Conservation (phyloP, 208 protist species). For the Leishmania braziliensis region DNA sequence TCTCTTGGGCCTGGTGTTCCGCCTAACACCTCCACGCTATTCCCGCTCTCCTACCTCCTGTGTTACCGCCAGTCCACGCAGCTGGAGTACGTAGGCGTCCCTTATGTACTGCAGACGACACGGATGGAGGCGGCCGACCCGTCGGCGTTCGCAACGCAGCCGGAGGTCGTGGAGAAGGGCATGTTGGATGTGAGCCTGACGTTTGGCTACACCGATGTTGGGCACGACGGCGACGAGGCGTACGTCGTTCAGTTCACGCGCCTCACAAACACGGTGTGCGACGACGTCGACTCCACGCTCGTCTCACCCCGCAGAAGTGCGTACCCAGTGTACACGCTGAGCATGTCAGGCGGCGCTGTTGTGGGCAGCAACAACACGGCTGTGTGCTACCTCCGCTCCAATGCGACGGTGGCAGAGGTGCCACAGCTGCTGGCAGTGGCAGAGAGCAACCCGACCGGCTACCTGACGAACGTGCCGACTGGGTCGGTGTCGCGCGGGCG, state of each 20-base stretch:
- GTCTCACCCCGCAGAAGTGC: conserved; percentile 34
- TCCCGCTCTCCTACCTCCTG: conserved; percentile 71
- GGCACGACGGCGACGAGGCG: conserved; percentile 54
- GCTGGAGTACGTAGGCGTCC: conserved; percentile 80
- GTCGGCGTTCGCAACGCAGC: conserved; percentile 54
- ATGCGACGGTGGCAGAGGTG: conserved; percentile 84
- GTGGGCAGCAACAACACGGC: conserved; percentile 43
- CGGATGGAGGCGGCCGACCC: conserved; percentile 50
- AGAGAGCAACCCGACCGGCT: conserved; percentile 67
- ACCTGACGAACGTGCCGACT: conserved; percentile 51
- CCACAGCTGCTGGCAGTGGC: conserved; percentile 67
- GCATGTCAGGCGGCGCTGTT: conserved; percentile 41
- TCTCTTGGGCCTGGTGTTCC: conserved; percentile 77
- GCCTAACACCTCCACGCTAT: conserved; percentile 29
- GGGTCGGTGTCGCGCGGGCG: conserved; percentile 37
- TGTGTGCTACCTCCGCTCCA: conserved; percentile 74
- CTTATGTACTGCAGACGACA: conserved; percentile 20
- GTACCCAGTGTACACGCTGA: conserved; percentile 64
- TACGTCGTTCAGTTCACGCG: conserved; percentile 73
- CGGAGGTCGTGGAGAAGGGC: conserved; percentile 47
- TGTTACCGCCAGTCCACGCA: conserved; percentile 81
- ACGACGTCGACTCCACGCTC: conserved; percentile 41
- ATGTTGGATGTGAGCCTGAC: conserved; percentile 60
- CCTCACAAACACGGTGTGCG: conserved; percentile 77
- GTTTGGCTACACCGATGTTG: conserved; percentile 44